Evolutionary conservation across 176 grass and related monocot species (phyloP), one percentile per base, ranked within the genome.

Genomic region (Lolium rigidum): DNA sequence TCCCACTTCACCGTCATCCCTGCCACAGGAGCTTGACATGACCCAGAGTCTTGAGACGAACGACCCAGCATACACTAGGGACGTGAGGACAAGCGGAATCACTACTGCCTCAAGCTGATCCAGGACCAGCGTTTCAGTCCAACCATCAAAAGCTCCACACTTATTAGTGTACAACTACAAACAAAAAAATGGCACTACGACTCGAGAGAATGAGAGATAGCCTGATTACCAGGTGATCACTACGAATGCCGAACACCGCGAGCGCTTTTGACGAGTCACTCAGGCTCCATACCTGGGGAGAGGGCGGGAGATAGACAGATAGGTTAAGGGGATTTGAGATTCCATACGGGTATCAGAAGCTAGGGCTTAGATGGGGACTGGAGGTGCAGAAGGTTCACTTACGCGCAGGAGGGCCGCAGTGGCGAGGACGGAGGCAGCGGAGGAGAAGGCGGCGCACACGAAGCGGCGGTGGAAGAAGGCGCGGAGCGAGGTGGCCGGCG

Each of bases 31-130:
- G 68, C 24, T 86, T 26, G 37, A 80, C 74, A 86, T 51, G 0
- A 18, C 31, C 90, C 85, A 84, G 17, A 92, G 67, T 83, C 70
- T 95, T 65, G 56, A 37, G 9, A 94, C 38, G 9, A 95, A 79
- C 0, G 96, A 94, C 28, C 93, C 91, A 56, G 83, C 78, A 73
- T 98, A 98, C 21, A 98, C 85, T 41, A 93, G 75, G 2, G 96
- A 94, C 28, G 96, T 98, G 69, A 95, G 81, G 35, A 95, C 62
- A 70, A 98, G 80, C 61, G 93, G 96, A 80, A 95, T 86, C 54
- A 61, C 10, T 70, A 91, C 84, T 61, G 93, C 90, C 82, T 94
- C 74, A 80, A 92, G 88, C 93, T 98, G 82, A 66, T 86, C 16
- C 71, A 80, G 44, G 18, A 80, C 43, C 81, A 83, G 43, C 39